Evolutionary conservation across 2,329 filamentous ascomycete species (phyloP).

Genomic region (Alternaria sp.): DNA sequence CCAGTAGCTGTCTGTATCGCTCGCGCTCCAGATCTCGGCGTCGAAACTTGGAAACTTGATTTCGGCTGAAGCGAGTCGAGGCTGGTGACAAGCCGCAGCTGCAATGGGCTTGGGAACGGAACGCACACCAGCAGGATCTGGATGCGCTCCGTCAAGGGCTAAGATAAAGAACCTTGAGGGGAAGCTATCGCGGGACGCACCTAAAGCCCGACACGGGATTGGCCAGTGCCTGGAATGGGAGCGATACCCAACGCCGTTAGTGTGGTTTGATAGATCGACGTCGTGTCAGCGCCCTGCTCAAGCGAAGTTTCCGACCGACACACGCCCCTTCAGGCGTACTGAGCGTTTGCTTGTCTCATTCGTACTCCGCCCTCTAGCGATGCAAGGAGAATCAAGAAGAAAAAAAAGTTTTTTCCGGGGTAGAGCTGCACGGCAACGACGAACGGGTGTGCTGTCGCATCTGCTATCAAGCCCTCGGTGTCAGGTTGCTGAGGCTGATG

Average conservation of each 20-base stretch:
- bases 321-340: constrained; percentile 15
- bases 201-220: constrained; percentile 38
- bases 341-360: constrained; percentile 32
- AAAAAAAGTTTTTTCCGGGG: neutral
- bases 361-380: constrained; percentile 17
- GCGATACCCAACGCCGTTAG: constrained; percentile 27
- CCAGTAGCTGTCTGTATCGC: neutral
- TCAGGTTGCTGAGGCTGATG: constrained; percentile 12
- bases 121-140: constrained; percentile 7
- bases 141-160: constrained; percentile 9
- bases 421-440: constrained; percentile 4
- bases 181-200: constrained; percentile 38
- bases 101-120: constrained; percentile 8
- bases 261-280: constrained; percentile 30
- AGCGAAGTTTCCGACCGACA: constrained; percentile 28
- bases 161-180: constrained; percentile 20
- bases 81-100: neutral
- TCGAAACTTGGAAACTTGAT: neutral
- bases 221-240: constrained; percentile 27
- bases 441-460: constrained; percentile 11
- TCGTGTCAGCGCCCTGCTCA: constrained; percentile 37
- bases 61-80: constrained; percentile 1
- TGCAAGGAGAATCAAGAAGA: constrained; percentile 17
- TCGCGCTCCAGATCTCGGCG: constrained; percentile 1
- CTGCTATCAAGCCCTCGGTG: constrained; percentile 14